Conservation (phyloP, 2,329 filamentous ascomycete genomes). For the Ceratocystis cacaofunesta region DNA sequence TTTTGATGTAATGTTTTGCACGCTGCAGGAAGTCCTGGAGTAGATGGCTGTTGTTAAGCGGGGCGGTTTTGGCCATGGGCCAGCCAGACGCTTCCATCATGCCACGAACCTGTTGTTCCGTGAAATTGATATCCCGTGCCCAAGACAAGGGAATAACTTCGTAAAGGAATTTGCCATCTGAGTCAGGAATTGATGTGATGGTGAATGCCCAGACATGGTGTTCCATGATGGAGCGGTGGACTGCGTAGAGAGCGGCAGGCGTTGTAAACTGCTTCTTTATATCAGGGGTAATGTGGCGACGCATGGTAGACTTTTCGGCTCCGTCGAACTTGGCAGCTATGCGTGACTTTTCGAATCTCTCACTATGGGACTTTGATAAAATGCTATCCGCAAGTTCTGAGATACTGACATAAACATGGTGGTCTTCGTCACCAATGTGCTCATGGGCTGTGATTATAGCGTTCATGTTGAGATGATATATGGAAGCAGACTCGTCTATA, state of each 20-base stretch:
- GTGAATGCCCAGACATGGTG: slow-evolving; percentile 46
- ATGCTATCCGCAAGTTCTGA: slow-evolving; percentile 32
- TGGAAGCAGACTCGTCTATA: slow-evolving; percentile 26
- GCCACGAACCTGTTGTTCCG: slow-evolving; percentile 24
- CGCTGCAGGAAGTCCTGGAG: slow-evolving; percentile 34
- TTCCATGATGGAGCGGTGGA: slow-evolving; percentile 48
- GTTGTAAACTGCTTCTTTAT: slow-evolving; percentile 21
- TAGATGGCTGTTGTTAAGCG: slow-evolving; percentile 12
- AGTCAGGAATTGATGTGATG: slow-evolving; percentile 26
- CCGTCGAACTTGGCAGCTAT: neutral
- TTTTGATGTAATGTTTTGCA: slow-evolving; percentile 36
- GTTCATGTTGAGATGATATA: slow-evolving; percentile 35
- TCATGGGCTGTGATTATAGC: slow-evolving; percentile 33
- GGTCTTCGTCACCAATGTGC: slow-evolving; percentile 26
- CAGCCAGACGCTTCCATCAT: slow-evolving; percentile 9
- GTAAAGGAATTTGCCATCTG: slow-evolving; percentile 38
- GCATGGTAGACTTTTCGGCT: neutral
- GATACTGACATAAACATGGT: slow-evolving; percentile 34
- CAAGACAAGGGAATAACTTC: slow-evolving; percentile 34
- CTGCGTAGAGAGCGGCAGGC: slow-evolving; percentile 46
- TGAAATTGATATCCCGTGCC: slow-evolving; percentile 22
- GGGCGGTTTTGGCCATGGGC: slow-evolving; percentile 17
- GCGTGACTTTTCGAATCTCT: neutral
- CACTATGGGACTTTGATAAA: neutral
- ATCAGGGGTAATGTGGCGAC: neutral